Evolutionary conservation across 768 basidiomycete species (phyloP), one percentile per base, ranked within the genome.

Genomic region (Solioccasus polychromus): DNA sequence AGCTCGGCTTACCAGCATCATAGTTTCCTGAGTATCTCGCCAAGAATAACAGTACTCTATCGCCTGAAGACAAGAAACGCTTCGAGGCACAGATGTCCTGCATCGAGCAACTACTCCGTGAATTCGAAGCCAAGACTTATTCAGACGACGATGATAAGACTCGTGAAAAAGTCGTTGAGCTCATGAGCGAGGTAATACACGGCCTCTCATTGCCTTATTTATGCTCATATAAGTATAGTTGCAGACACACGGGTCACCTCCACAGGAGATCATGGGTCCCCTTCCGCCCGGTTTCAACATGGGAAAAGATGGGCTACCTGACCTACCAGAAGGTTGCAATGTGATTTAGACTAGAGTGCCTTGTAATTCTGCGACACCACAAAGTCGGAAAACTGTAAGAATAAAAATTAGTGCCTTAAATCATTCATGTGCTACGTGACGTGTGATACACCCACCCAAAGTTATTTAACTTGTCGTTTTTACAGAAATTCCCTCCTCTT

Each of bases 21-120:
- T 42, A 92, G 89, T 91, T 90, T 72, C 92, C 92, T 1, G 67
- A 59, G 10, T 95, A 91, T 68, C 76, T 94, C 38, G 60, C 65
- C 5, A 71, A 79, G 17, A 74, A 88, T 35, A 74, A 71, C 1
- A 45, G 66, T 10, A 75, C 76, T 3, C 62, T 92, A 15, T 70
- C 80, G 1, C 49, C 68, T 0, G 77, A 75, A 9, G 88, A 92
- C 50, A 73, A 72, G 47, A 64, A 62, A n/a, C 79, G 85, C 8
- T 92, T 82, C 58, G 71, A 77, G 20, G 69, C 73, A 36, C 91
- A 94, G 59, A 69, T 76, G 7, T 52, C 51, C 1, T 76, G 76
- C 51, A 79, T 90, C 6, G 62, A 67, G 24, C 66, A 74, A 47
- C 78, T 94, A 44, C 57, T 90, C 23, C 71, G 70, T 3, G 68